Percentiles rank a stretch among this genome's conserved stretches.
phyloP scores from a whole-genome alignment of 495 filamentous ascomycete species.

The Penicillium arizonense region DNA sequence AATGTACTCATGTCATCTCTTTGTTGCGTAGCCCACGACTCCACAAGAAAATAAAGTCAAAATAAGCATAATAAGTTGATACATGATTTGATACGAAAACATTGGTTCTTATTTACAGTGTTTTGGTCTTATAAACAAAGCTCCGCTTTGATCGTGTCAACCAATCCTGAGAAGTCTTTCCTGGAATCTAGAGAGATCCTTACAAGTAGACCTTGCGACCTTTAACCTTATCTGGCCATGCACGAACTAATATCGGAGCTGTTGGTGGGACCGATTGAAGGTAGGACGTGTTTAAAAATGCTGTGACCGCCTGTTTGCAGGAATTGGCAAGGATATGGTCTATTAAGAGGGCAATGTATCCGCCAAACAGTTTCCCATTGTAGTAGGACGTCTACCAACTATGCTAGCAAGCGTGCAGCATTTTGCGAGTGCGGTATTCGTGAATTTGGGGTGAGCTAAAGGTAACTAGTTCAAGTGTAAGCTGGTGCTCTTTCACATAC shows the following conservation, averaged over 20 bases:
- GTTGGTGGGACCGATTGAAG: slow-evolving; percentile 1
- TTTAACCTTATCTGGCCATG: slow-evolving; percentile 9
- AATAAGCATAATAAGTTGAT: too few relatives aligned
- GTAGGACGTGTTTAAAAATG: slow-evolving; percentile 4
- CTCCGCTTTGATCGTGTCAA: slow-evolving; percentile 2
- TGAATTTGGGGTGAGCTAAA: too few relatives aligned
- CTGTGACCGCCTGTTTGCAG: slow-evolving; percentile 7
- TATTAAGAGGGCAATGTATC: slow-evolving; percentile 9
- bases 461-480: too few relatives aligned
- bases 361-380: slow-evolving; percentile 9
- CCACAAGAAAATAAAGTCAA: too few relatives aligned
- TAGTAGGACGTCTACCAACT: slow-evolving; percentile 14
- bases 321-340: slow-evolving; percentile 10
- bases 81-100: too few relatives aligned
- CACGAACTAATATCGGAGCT: slow-evolving; percentile 8
- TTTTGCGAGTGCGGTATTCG: too few relatives aligned
- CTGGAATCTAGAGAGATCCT: slow-evolving; percentile 3
- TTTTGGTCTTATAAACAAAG: slow-evolving; percentile 11
- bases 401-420: too few relatives aligned
- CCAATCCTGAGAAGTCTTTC: neutral
- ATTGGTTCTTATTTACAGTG: too few relatives aligned
- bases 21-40: too few relatives aligned
- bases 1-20: too few relatives aligned
- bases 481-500: too few relatives aligned
- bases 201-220: slow-evolving; percentile 10